Percentiles rank a stretch among this genome's conserved stretches.
Evolutionary conservation across 2,329 filamentous ascomycete genomes (phyloP).

Genomic region (Hypoxylon sp.): DNA sequence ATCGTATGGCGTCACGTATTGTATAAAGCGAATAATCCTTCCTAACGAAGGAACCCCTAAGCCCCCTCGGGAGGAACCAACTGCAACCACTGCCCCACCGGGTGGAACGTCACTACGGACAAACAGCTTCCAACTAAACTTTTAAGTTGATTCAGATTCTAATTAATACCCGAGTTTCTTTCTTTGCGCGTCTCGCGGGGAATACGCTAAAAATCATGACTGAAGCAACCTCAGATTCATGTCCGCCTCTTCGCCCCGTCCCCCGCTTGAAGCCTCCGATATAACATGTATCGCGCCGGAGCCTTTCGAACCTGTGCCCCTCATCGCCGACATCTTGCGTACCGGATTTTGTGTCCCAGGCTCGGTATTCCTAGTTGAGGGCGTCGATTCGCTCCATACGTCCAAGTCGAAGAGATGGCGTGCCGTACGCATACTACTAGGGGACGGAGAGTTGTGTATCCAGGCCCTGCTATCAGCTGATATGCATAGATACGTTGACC

Average conservation of each 20-base stretch:
- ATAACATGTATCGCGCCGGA: slow-evolving; percentile 52
- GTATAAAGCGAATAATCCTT: neutral
- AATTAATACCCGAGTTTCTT: slow-evolving; percentile 4
- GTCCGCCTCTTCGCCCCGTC: slow-evolving; percentile 45
- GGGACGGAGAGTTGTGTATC: slow-evolving; percentile 69
- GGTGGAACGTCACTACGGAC: slow-evolving; percentile 31
- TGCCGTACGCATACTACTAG: slow-evolving; percentile 63
- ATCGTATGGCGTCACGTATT: neutral
- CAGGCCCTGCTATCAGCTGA: slow-evolving; percentile 64
- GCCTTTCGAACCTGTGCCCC: slow-evolving; percentile 55
- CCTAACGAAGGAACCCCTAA: neutral
- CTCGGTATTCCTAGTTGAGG: slow-evolving; percentile 67
- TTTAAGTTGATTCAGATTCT: slow-evolving; percentile 29
- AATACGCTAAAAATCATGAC: slow-evolving; percentile 43
- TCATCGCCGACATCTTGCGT: slow-evolving; percentile 65
- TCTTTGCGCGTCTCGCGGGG: slow-evolving; percentile 24
- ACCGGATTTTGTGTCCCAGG: slow-evolving; percentile 64
- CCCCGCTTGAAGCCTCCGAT: slow-evolving; percentile 42
- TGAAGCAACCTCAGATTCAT: slow-evolving; percentile 43
- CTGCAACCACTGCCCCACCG: slow-evolving; percentile 27
- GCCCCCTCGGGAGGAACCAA: slow-evolving; percentile 3
- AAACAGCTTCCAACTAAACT: slow-evolving; percentile 10
- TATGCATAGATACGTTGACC: slow-evolving; percentile 65
- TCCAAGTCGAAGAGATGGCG: slow-evolving; percentile 59
- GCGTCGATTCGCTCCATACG: slow-evolving; percentile 58